These are phyloP conservation scores for Claviceps monticola DNA, from an alignment of 2,329 filamentous ascomycete species.

Conservation along the genomic window DNA sequence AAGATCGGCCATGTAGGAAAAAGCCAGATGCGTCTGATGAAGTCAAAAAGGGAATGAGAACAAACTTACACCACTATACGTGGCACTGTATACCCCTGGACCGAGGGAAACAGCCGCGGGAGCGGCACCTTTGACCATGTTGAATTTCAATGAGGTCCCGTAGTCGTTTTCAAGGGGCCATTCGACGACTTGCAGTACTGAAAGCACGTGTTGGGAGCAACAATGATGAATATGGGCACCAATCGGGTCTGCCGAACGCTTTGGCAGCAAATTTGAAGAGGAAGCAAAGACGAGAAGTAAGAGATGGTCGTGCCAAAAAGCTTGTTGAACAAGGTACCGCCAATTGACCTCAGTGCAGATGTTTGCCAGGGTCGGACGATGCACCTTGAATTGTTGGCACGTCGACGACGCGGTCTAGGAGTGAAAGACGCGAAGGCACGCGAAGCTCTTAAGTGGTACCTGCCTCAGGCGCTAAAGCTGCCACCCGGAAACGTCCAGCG, in stretches of 20 bases:
- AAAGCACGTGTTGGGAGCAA: neutral
- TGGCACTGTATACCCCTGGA: conserved; percentile 51
- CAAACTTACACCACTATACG: conserved; percentile 49
- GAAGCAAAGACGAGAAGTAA: neutral
- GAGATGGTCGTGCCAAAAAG: neutral
- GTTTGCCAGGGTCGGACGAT: conserved; percentile 11
- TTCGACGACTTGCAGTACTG: neutral
- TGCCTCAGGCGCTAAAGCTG: conserved; percentile 19
- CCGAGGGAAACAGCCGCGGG: conserved; percentile 16
- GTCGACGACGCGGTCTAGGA: conserved; percentile 21
- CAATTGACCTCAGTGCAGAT: conserved; percentile 2
- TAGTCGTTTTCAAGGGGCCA: neutral
- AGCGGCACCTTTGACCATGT: conserved; percentile 33
- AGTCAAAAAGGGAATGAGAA: neutral
- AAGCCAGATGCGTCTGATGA: neutral
- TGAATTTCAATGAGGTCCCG: conserved; percentile 11
- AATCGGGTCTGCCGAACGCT: too few species aligned
- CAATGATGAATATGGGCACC: neutral
- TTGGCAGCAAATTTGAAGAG: too few species aligned
- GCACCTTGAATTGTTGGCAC: conserved; percentile 18
- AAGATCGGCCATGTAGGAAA: neutral
- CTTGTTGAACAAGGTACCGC: neutral
- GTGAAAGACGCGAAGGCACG: conserved; percentile 23
- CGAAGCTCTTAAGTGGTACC: conserved; percentile 22
- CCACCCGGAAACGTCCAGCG: too few species aligned